phyloP scores from a whole-genome alignment of 1,284 basidiomycete genomes.

The Coniferiporia sulphurascens region DNA sequence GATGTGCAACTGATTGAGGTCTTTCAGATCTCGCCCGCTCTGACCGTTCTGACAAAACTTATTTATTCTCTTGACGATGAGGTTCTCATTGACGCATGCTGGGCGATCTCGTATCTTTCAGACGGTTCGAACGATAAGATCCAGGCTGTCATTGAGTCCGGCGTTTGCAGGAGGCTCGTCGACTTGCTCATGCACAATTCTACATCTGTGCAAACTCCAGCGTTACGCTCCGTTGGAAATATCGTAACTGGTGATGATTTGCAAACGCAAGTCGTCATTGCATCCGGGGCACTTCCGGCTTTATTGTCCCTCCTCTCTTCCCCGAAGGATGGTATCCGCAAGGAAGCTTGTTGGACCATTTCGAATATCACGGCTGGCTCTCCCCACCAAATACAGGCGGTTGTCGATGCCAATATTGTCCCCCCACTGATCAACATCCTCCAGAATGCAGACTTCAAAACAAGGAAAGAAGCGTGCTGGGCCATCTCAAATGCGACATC shows the following conservation, averaged over 20 bases:
- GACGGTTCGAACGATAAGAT: constrained; percentile 99
- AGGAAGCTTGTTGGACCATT: constrained; percentile 99
- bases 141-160: constrained; percentile 98
- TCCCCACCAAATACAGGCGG: constrained; percentile 91
- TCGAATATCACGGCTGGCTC: constrained; percentile 98
- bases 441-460: constrained; percentile 97
- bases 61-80: constrained; percentile 99
- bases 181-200: constrained; percentile 97
- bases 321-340: constrained; percentile 92
- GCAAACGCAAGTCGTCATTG: constrained; percentile 97
- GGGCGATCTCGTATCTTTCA: constrained; percentile 99
- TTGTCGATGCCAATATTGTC: constrained; percentile 87
- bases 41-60: constrained; percentile 94
- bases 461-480: constrained; percentile 99
- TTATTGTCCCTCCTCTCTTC: constrained; percentile 90
- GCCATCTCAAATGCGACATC: constrained; percentile 99
- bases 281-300: constrained; percentile 91
- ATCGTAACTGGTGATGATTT: constrained; percentile 99
- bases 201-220: constrained; percentile 98
- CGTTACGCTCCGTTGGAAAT: constrained; percentile 96
- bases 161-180: constrained; percentile 95
- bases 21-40: constrained; percentile 87
- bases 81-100: constrained; percentile 99
- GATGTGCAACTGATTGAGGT: constrained; percentile 57
- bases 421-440: constrained; percentile 99